Evolutionary conservation across 2,329 filamentous ascomycete species (phyloP).

Genomic region (Penicillium sp.): DNA sequence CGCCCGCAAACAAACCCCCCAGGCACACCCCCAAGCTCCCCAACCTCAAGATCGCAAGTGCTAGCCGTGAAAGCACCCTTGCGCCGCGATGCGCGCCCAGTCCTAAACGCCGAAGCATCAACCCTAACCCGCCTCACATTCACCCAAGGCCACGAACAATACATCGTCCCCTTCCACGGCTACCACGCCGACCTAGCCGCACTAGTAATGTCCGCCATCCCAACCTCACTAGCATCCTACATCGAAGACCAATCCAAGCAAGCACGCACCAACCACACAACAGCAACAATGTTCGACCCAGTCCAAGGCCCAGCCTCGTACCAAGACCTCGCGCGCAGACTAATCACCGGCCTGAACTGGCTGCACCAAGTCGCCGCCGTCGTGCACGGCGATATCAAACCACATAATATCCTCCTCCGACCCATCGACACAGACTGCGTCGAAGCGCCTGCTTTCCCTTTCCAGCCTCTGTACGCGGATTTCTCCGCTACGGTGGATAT

Average conservation of each 20-base stretch:
- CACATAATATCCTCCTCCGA: slow-evolving; percentile 44
- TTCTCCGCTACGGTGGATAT: slow-evolving; percentile 43
- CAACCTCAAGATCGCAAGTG: slow-evolving; percentile 29
- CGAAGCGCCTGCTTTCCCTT: slow-evolving; percentile 29
- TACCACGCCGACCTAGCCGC: slow-evolving; percentile 38
- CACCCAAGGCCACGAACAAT: slow-evolving; percentile 30
- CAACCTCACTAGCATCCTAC: slow-evolving; percentile 42
- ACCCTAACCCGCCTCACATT: slow-evolving; percentile 41
- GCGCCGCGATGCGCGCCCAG: slow-evolving; percentile 39
- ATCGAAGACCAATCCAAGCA: slow-evolving; percentile 36
- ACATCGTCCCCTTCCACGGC: slow-evolving; percentile 47
- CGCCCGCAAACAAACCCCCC: slow-evolving; percentile 5
- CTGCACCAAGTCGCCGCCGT: slow-evolving; percentile 41
- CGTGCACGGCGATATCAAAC: slow-evolving; percentile 50
- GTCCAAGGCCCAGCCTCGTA: slow-evolving; percentile 42
- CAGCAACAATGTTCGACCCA: slow-evolving; percentile 46
- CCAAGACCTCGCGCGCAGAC: slow-evolving; percentile 39
- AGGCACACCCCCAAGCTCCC: slow-evolving; percentile 38
- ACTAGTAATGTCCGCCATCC: slow-evolving; percentile 46
- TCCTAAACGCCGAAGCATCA: slow-evolving; percentile 44
- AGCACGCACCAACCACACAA: slow-evolving; percentile 33
- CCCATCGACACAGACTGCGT: slow-evolving; percentile 12
- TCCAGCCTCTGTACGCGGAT: slow-evolving; percentile 44
- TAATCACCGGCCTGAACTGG: slow-evolving; percentile 45
- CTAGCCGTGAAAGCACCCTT: slow-evolving; percentile 47